Evolutionary conservation across 108 stramenopile species (phyloP).

Genomic region (Skeletonema marinoi): DNA sequence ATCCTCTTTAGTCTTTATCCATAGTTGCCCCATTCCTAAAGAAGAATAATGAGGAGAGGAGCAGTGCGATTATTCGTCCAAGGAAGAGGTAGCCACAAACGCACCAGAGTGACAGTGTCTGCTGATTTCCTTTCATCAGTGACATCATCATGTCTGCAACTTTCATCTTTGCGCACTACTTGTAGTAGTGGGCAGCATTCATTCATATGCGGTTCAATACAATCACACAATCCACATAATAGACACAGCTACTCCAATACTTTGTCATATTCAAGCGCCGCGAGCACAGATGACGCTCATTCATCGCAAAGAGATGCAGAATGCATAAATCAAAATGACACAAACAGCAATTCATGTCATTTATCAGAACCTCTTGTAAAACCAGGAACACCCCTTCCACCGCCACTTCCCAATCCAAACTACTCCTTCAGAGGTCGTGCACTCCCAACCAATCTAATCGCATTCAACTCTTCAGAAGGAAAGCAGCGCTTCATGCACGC

Average conservation of each 20-base stretch:
- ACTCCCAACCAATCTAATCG: constrained; percentile 58
- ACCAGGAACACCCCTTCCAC: constrained; percentile 52
- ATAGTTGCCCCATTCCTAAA: not conserved
- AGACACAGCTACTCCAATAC: not conserved
- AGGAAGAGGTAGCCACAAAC: not conserved
- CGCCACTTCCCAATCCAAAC: constrained; percentile 66
- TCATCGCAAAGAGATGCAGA: not conserved
- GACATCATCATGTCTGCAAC: constrained; percentile 5
- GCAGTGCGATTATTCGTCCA: not conserved
- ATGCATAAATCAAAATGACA: not conserved
- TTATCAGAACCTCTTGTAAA: constrained; percentile 14
- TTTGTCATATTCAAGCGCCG: not conserved
- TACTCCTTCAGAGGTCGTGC: constrained; percentile 75
- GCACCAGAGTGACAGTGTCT: not conserved
- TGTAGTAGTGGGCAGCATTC: not conserved
- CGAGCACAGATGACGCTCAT: not conserved
- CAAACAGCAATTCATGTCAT: not conserved
- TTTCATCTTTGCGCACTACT: not conserved
- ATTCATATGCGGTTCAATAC: not conserved
- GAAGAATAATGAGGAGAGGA: not conserved
- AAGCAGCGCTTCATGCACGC: constrained; percentile 49
- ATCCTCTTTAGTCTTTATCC: not conserved
- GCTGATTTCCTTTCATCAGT: not conserved
- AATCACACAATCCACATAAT: not conserved
- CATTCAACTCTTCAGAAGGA: constrained; percentile 60